Base-by-base conservation (phyloP, 225 moss, liverwort and hornwort species). In the Polytrichum formosum region DNA sequence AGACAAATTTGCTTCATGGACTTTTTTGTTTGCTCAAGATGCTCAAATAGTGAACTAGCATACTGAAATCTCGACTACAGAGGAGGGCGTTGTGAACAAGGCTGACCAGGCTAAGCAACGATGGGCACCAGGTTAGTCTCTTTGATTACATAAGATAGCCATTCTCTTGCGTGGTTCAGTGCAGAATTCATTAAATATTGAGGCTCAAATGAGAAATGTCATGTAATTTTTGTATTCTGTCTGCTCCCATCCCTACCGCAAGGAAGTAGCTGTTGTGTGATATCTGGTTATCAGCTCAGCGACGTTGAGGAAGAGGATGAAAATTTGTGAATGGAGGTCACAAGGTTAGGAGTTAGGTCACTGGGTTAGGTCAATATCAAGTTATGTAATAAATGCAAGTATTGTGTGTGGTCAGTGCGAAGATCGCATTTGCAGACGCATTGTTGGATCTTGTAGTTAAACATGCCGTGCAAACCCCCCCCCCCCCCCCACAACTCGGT, bases 71-170 rank as follows among this genome's bases (percentile, higher is more conserved):
- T 53, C 16, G 18, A 67, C 17, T 16, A 26, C 26, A 18, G 16
- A 67, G 67, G 67, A 46, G 28, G 67, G 54, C 53, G 67, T 19
- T 54, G 26, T 67, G 4, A 54, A 26, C 54, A 55, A 54, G 53
- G 27, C 23, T 53, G 13, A 67, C 10, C 23, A 6, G 6, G 55
- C 54, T 16, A 54, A 54, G 18, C 16, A 53, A 23, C 25, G 6
- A 67, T 67, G 67, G 67, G 53, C 26, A 67, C 54, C 67, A 53
- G 67, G 67, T 67, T 6, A 67, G 53, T 17, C 53, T 54, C 23
- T 31, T 66, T 9, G 33, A 30, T 66, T 66, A 16, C 16, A 46
- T 13, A 5, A 10, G n/a, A 10, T 10, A 22, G n/a, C 22, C 31
- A 18, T 30, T 66, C 66, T n/a, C 37, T 66, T 66, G 7, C 4